phyloP scores from a whole-genome alignment of 345 rosid species.

The Luvunga scandens region DNA sequence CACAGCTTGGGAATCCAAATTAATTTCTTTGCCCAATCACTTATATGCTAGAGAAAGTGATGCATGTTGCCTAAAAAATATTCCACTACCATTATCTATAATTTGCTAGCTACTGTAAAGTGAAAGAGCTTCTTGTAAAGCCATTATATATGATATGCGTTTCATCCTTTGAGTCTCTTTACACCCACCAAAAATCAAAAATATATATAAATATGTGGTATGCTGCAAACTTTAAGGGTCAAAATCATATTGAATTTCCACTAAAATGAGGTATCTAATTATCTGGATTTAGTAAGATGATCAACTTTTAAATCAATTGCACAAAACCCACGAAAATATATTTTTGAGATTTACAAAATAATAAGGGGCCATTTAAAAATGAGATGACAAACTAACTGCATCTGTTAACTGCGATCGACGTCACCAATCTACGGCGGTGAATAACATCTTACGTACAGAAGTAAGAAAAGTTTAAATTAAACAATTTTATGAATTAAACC shows the following conservation, averaged over 20 bases:
- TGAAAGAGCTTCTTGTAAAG: constrained; percentile 8
- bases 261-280: background rate
- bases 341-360: background rate
- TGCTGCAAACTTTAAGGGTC: background rate
- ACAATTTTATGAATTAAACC: too few species aligned
- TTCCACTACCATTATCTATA: background rate
- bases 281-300: background rate
- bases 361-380: too few species aligned
- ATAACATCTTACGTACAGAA: too few species aligned
- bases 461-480: too few species aligned
- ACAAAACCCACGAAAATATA: background rate
- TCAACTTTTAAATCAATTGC: background rate
- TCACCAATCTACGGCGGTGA: too few species aligned
- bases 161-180: background rate
- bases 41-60: constrained; percentile 17
- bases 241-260: constrained; percentile 13
- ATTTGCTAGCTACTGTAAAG: constrained; percentile 3
- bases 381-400: too few species aligned
- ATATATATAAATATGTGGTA: too few species aligned
- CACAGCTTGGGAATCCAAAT: constrained; percentile 26
- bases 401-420: too few species aligned
- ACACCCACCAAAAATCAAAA: background rate
- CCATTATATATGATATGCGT: constrained; percentile 3
- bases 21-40: constrained; percentile 19
- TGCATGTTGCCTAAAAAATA: background rate